These are phyloP conservation scores for Leccinum boreale DNA, from an alignment of 768 basidiomycete genomes.

Conservation along the genomic window DNA sequence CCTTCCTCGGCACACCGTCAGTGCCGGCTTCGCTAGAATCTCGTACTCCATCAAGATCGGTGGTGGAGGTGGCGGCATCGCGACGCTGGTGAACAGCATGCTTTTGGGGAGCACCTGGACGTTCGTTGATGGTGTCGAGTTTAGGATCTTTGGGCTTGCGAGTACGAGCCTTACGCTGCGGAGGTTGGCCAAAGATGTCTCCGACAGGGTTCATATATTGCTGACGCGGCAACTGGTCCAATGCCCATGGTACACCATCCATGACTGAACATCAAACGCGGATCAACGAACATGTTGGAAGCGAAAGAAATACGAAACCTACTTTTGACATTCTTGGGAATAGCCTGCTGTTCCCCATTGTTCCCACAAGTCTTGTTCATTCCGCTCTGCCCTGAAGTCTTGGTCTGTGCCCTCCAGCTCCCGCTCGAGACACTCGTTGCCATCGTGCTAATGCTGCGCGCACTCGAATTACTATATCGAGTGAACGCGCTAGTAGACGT, in stretches of 20 bases:
- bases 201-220: conserved; percentile 58
- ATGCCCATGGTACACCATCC: conserved; percentile 74
- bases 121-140: conserved; percentile 76
- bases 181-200: conserved; percentile 56
- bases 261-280: conserved; percentile 47
- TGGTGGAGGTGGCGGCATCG: conserved; percentile 74
- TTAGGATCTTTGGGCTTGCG: conserved; percentile 64
- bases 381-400: conserved; percentile 15
- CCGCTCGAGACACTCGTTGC: conserved; percentile 76
- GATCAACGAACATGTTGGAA: not conserved
- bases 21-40: conserved; percentile 18
- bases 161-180: conserved; percentile 61
- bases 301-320: conserved; percentile 30
- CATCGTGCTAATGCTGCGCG: conserved; percentile 71
- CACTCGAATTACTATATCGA: conserved; percentile 66
- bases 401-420: conserved; percentile 62
- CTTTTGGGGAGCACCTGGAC: conserved; percentile 45
- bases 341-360: conserved; percentile 26
- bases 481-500: conserved; percentile 74
- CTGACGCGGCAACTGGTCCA: conserved; percentile 65
- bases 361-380: conserved; percentile 11
- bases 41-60: conserved; percentile 51
- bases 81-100: conserved; percentile 45
- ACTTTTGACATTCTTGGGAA: conserved; percentile 82
- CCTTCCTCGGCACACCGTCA: conserved; percentile 62